Evolutionary conservation across 163 green algal genomes (phyloP), one percentile per base, ranked within the genome.

Genomic region (Volvox carteri): DNA sequence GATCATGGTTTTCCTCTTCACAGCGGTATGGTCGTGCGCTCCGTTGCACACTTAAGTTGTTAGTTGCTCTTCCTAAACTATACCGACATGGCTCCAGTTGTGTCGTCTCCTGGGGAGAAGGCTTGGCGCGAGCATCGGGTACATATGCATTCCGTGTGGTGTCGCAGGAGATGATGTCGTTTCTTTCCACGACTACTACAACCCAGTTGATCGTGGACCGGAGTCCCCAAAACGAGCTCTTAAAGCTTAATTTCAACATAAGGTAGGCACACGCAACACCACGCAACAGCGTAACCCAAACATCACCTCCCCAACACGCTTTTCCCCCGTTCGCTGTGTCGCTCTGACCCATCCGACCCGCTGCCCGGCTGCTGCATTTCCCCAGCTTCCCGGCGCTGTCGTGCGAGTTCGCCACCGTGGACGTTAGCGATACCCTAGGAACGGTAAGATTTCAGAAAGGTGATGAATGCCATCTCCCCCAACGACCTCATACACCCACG

Each of bases 171-270:
- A 89, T 99, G 5, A 91, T 90, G 1, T 80, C 92, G 1, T 99
- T 98, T 90, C 76, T 98, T 3, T 91, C 85, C 0, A 73, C 93
- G 4, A 90, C 95, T 39, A 97, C 94, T 1, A 92, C 88, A 4
- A 95, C 95, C 2, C 86, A 96, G 68, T 89, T 99, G 52, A 87
- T 99, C 0, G 97, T 99, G 1, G 97, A 99, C 88, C 92, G 96
- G 46, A 98, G 94, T 73, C 72, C 92, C 39, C 94, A 97, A 21
- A 97, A 97, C 18, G 97, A 99, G 76, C 92, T 99, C n/a, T 85
- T 99, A 23, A 95, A 97, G 41, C 94, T 99, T 35, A 99, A 98
- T 90, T 99, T 99, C 93, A 99, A 99, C 90, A 93, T 99, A 89
- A 97, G 93, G 94, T 95, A 41, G 25, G 67, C 33, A 50, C 67